Conservation (phyloP, 768 basidiomycete genomes). For the Leucosporidium yakuticum region DNA sequence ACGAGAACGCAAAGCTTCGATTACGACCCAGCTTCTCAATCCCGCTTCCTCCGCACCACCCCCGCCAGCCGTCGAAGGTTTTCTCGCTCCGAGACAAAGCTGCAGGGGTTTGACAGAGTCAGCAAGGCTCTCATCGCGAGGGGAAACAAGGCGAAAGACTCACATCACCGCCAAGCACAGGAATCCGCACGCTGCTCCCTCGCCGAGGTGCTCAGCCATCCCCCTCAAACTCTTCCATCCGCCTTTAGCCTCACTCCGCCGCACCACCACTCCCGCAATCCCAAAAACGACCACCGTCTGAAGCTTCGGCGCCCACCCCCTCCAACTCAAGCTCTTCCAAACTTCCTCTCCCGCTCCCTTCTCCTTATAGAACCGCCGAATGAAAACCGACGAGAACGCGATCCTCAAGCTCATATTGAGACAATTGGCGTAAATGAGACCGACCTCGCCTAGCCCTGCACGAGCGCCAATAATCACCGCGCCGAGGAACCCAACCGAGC, state of each 20-base stretch:
- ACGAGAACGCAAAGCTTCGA: no score
- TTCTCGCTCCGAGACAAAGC: neutral
- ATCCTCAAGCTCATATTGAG: constrained; percentile 37
- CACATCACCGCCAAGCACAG: neutral
- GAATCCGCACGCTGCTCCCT: neutral
- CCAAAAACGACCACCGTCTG: neutral
- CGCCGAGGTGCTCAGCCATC: neutral
- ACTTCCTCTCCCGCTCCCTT: neutral
- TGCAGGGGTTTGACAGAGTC: neutral
- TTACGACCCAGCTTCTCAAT: neutral
- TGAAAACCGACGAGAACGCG: constrained; percentile 22
- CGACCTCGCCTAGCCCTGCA: constrained; percentile 53
- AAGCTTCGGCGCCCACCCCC: neutral
- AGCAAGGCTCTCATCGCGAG: neutral
- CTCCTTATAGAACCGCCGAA: neutral
- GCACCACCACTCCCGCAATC: neutral
- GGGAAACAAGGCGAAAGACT: neutral
- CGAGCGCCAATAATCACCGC: constrained; percentile 47
- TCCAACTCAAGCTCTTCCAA: neutral
- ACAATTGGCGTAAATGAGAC: constrained; percentile 38
- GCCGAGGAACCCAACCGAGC: constrained; percentile 62
- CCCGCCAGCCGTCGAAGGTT: neutral
- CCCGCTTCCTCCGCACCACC: neutral
- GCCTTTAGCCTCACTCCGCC: neutral
- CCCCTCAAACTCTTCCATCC: neutral